These are phyloP conservation scores for Barbarea vulgaris DNA, from an alignment of 345 rosid species.

Conservation along the genomic window DNA sequence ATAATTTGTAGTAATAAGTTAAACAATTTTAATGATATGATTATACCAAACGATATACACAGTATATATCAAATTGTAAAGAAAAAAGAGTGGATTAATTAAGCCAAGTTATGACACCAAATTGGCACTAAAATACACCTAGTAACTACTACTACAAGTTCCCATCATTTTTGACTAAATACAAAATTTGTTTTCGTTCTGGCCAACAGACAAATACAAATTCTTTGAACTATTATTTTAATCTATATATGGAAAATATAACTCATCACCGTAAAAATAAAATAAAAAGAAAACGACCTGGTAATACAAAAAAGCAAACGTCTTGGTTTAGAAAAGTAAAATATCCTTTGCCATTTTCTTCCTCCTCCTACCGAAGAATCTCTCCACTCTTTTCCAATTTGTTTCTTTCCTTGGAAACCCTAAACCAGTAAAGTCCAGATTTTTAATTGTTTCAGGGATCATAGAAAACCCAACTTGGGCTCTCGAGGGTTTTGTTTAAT, in stretches of 20 bases:
- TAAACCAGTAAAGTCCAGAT: conserved; percentile 19
- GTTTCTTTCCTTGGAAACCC: conserved; percentile 24
- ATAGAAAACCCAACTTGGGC: conserved; percentile 14
- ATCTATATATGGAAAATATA: not conserved
- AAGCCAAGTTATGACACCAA: not conserved
- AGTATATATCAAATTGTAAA: not conserved
- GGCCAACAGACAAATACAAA: not conserved
- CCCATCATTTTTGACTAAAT: not conserved
- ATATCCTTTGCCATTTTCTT: conserved; percentile 35
- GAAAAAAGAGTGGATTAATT: not conserved
- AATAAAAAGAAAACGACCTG: not conserved
- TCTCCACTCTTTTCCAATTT: conserved; percentile 28
- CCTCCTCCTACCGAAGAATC: conserved; percentile 42
- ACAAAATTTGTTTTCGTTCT: not conserved
- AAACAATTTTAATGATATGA: not conserved
- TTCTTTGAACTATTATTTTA: not conserved
- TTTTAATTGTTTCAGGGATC: not conserved
- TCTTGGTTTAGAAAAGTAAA: conserved; percentile 32
- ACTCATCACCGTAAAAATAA: not conserved
- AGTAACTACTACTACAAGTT: not conserved
- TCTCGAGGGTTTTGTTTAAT: conserved; percentile 27
- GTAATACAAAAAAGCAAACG: conserved; percentile 25
- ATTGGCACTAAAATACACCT: not conserved
- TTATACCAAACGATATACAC: not conserved
- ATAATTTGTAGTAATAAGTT: not conserved